Percentiles rank a stretch among this genome's conserved stretches.
Conservation (phyloP, 2,329 filamentous ascomycete genomes). For the Lachnellula subtilissima region DNA sequence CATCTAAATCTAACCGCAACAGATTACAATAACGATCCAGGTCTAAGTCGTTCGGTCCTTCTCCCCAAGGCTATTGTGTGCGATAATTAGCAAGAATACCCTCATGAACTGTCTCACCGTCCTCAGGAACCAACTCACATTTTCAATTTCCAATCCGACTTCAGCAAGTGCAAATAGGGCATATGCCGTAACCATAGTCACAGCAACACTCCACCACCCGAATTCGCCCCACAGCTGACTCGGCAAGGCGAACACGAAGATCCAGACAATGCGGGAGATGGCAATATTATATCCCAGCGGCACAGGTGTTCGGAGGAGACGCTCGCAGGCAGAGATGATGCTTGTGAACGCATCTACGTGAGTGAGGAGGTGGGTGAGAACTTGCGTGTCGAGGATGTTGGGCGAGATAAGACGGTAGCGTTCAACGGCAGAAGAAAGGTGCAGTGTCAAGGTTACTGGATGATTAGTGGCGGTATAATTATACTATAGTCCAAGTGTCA, state of each 20-base stretch:
- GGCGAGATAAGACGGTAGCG: conserved; percentile 6
- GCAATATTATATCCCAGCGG: conserved; percentile 25
- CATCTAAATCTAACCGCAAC: conserved; percentile 19
- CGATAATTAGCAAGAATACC: not conserved
- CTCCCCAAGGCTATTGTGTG: conserved; percentile 17
- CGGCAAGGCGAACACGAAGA: conserved; percentile 22
- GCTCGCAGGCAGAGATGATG: conserved; percentile 23
- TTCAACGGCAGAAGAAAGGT: conserved; percentile 19
- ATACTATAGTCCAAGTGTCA: conserved; percentile 5
- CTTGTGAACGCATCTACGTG: conserved; percentile 22
- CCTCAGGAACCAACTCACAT: conserved; percentile 7
- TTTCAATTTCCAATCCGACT: conserved; percentile 24
- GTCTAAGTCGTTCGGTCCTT: conserved; percentile 23
- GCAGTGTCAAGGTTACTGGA: conserved; percentile 19
- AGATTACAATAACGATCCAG: conserved; percentile 22
- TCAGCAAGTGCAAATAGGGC: conserved; percentile 22
- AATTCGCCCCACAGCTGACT: conserved; percentile 21
- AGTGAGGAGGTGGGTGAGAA: conserved; percentile 24
- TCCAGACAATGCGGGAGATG: conserved; percentile 24
- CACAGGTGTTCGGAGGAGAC: conserved; percentile 23
- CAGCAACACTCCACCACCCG: conserved; percentile 20
- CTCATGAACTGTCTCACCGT: no score
- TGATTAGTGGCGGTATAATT: conserved; percentile 13
- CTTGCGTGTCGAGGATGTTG: conserved; percentile 19
- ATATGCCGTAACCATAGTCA: conserved; percentile 23